These are phyloP conservation scores for Claviceps humidiphila DNA, from an alignment of 2,329 filamentous ascomycete genomes.

Conservation along the genomic window DNA sequence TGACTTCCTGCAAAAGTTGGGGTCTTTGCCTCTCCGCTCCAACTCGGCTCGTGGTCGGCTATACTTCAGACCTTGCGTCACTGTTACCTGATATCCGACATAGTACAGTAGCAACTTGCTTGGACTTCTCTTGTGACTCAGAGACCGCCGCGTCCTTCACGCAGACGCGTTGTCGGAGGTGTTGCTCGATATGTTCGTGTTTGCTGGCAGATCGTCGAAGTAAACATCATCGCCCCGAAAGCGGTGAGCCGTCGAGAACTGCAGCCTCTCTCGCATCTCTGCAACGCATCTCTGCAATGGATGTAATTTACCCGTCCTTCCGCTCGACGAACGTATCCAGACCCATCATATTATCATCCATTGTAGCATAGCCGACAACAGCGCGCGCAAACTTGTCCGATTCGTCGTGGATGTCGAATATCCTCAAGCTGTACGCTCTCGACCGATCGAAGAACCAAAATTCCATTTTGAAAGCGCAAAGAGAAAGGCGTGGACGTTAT, in stretches of 20 bases:
- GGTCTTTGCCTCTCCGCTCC: no score
- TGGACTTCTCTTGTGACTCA: conserved; percentile 4
- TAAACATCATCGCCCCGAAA: conserved; percentile 1
- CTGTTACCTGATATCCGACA: no score
- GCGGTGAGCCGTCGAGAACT: not conserved
- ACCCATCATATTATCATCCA: conserved; percentile 9
- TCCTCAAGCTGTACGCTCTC: conserved; percentile 8
- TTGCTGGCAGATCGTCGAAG: no score
- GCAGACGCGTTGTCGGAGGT: conserved; percentile 4
- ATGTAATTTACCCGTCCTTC: not conserved
- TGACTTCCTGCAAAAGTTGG: no score
- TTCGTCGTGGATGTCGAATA: conserved; percentile 8
- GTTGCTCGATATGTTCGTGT: conserved; percentile 1
- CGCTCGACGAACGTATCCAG: conserved; percentile 6
- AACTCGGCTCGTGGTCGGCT: no score
- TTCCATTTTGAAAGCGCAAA: conserved; percentile 9
- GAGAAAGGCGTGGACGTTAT: conserved; percentile 9
- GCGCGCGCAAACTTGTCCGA: conserved; percentile 9
- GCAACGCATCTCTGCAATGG: conserved; percentile 4
- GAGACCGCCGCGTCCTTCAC: conserved; percentile 6
- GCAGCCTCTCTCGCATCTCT: conserved; percentile 6
- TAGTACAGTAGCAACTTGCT: not conserved
- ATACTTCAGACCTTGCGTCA: no score
- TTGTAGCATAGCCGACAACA: conserved; percentile 10
- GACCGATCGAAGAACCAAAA: conserved; percentile 12